Base-by-base conservation (phyloP, 495 filamentous ascomycete species). In the Podospora comata region DNA sequence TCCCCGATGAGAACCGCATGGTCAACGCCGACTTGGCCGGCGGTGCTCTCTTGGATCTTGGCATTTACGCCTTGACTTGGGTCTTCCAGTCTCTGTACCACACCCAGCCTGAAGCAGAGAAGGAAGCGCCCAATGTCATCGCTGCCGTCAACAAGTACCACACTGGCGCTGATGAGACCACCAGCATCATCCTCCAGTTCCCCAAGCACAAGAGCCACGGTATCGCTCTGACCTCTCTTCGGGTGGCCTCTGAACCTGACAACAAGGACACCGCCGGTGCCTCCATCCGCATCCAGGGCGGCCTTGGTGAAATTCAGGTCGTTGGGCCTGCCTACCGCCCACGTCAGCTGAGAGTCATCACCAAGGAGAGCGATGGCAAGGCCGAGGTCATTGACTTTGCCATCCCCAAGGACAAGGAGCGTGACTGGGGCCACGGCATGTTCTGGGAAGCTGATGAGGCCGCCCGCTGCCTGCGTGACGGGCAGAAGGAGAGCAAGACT, bases 381-480 rank as follows among this genome's bases (percentile, higher is more conserved):
- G 75, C 87, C 3, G 83, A 88, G 72, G 84, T 87, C 64, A 82
- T 89, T 18, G 81, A 89, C 68, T 89, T 84, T 72, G 82, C 85
- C 11, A 88, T 93, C 70, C 89, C 90, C 23, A 78, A 75, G 64
- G 84, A 87, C 70, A 71, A 75, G 15, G 79, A 78, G 67, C 78
- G 76, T 44, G 70, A 79, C 62, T 83, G 84, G 73, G 92, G 91
- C 19, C 88, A 91, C 70, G 94, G 93, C 26, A 96, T 96, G 92
- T 94, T 91, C 80, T 97, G 90, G 90, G 93, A 97, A 77, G 94
- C 94, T 19, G 94, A 97, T 82, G 93, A 94, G 82, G 90, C 87
- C 68, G 93, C 90, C 59, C 83, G 91, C 26, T 96, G 92, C 75
- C 74, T 97, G 68, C 85, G 90, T 60, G 92, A 97, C 82, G 92